phyloP scores from a whole-genome alignment of 768 basidiomycete genomes.

The Hypholoma fasciculare region DNA sequence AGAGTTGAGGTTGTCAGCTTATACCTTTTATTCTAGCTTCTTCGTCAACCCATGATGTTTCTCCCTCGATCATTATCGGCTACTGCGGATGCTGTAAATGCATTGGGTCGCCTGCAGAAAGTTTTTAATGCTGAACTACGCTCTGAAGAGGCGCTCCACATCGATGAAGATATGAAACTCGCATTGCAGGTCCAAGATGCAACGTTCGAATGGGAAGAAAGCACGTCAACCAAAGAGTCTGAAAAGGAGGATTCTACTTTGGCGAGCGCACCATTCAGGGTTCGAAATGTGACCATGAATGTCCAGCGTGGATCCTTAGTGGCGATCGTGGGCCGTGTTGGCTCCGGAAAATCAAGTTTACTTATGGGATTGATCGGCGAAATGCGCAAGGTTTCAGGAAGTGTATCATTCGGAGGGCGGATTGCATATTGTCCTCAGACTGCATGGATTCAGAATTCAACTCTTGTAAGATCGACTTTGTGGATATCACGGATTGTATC shows the following conservation, averaged over 20 bases:
- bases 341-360: slow-evolving; percentile 66
- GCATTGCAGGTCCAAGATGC: slow-evolving; percentile 55
- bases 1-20: not conserved
- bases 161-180: slow-evolving; percentile 44
- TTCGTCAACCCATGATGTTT: slow-evolving; percentile 72
- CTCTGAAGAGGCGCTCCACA: slow-evolving; percentile 35
- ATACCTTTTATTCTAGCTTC: slow-evolving; percentile 37
- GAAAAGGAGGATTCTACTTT: slow-evolving; percentile 7
- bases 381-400: slow-evolving; percentile 56
- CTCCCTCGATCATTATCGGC: slow-evolving; percentile 62
- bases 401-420: slow-evolving; percentile 58
- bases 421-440: slow-evolving; percentile 74
- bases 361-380: slow-evolving; percentile 69
- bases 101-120: slow-evolving; percentile 47
- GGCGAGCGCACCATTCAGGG: slow-evolving; percentile 41
- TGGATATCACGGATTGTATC: too few relatives aligned
- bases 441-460: slow-evolving; percentile 77
- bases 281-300: slow-evolving; percentile 49
- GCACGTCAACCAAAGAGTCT: slow-evolving; percentile 12
- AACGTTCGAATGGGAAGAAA: slow-evolving; percentile 64
- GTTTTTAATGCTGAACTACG: slow-evolving; percentile 60
- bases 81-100: slow-evolving; percentile 65
- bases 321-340: slow-evolving; percentile 69
- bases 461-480: slow-evolving; percentile 40
- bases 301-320: slow-evolving; percentile 59